Base-by-base conservation (phyloP, 768 basidiomycete genomes). In the Amanita phalloides region DNA sequence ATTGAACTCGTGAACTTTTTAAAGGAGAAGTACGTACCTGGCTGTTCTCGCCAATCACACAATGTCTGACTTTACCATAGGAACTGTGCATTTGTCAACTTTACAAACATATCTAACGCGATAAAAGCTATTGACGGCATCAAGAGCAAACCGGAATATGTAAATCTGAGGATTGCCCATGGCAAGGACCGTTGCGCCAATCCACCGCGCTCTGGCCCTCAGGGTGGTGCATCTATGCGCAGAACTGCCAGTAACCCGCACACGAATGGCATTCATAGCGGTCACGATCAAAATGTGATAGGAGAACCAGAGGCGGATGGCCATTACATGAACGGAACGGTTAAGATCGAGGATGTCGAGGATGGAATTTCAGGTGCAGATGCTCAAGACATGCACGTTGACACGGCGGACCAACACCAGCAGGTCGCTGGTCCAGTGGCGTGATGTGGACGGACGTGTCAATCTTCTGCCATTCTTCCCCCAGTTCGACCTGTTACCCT, bases 111-210 rank as follows among this genome's bases (percentile, higher is more conserved):
- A 58, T 83, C 85, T 47, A 94, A 94, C 62, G 92, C 93, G 10
- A 92, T 93, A 75, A 97, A 97, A 72, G 93, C 95, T n/a, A 94
- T 98, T 61, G 95, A 98, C 53, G 86, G 84, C 6, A 79, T 96
- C 68, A 95, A 95, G 78, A 80, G 75, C 62, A 89, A 91, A 63
- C 80, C 90, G 1, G 94, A 97, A 62, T 98, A 98, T 62, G 74
- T 80, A 14, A 84, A 84, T 65, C 70, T 97, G 57, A 85, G 91
- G 37, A 89, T 99, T 53, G 86, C 92, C 13, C 93, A 94, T 67
- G 93, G 94, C 54, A 97, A 96, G 65, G 93, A 96, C 62, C 80
- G 93, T 33, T 97, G 93, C 66, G 94, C 92, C 28, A 94, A 94
- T 67, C 84, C 90, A 32, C 92, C 90, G 8, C 79, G 90, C 46